Evolutionary conservation across 139 green algal genomes (phyloP).

Genomic region (Asterochloris erici): DNA sequence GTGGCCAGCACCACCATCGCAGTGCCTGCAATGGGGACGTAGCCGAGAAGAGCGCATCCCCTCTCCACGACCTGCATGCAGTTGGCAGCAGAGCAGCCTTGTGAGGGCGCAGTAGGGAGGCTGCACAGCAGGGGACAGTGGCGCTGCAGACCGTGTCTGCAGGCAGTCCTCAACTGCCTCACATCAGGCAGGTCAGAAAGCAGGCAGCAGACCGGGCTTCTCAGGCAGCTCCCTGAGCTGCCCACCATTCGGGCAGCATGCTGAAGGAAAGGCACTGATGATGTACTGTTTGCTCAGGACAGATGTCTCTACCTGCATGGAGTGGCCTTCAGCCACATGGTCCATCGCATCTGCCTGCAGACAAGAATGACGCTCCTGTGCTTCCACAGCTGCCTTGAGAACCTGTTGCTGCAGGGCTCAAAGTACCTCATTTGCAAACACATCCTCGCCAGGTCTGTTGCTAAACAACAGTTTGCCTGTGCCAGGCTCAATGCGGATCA

Average conservation of each 20-base stretch:
- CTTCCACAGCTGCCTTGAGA: no score
- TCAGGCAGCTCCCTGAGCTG: background rate
- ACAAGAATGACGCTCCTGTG: background rate
- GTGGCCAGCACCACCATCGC: slow-evolving; percentile 84
- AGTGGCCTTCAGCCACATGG: background rate
- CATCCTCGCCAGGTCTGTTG: slow-evolving; percentile 28
- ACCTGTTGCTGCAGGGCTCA: no score
- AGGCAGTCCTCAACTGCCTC: no score
- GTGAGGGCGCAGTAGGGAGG: no score
- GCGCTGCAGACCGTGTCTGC: no score
- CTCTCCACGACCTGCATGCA: slow-evolving; percentile 34
- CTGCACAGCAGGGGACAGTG: no score
- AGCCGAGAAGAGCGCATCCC: slow-evolving; percentile 81
- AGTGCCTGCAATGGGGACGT: slow-evolving; percentile 60
- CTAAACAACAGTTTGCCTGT: slow-evolving; percentile 35
- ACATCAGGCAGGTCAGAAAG: no score
- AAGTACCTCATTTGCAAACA: slow-evolving; percentile 27
- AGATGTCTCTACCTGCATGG: background rate
- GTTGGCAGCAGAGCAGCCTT: background rate
- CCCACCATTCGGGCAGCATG: no score
- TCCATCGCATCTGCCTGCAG: slow-evolving; percentile 21
- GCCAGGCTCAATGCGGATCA: slow-evolving; percentile 34
- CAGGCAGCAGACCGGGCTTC: background rate
- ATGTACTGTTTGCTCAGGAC: no score
- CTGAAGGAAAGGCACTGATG: no score